phyloP scores from a whole-genome alignment of 2,329 filamentous ascomycete species.

The Aspergillus fumigatiaffinis region DNA sequence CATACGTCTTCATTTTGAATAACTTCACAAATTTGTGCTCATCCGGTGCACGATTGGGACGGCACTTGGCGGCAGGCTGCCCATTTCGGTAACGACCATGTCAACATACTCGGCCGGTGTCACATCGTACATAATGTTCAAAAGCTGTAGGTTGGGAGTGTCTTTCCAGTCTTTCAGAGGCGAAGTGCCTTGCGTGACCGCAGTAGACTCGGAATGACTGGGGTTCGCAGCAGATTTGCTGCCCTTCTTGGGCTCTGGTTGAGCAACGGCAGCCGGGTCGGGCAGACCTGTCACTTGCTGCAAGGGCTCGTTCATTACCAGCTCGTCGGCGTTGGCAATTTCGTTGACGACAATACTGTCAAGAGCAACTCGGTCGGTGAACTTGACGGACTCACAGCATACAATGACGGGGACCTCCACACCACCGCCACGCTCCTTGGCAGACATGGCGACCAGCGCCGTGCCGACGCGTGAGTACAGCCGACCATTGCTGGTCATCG shows the following conservation, averaged over 20 bases:
- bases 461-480: slow-evolving; percentile 87
- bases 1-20: background rate
- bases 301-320: slow-evolving; percentile 37
- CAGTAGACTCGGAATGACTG: slow-evolving; percentile 18
- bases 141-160: slow-evolving; percentile 57
- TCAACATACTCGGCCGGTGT: slow-evolving; percentile 83
- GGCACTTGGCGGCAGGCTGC: slow-evolving; percentile 77
- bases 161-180: slow-evolving; percentile 54
- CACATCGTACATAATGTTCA: slow-evolving; percentile 85
- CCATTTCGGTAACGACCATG: slow-evolving; percentile 87
- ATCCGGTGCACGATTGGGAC: slow-evolving; percentile 70
- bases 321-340: slow-evolving; percentile 71
- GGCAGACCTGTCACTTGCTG: slow-evolving; percentile 32
- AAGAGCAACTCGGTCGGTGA: slow-evolving; percentile 81
- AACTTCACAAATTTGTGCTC: slow-evolving; percentile 39
- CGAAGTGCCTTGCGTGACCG: slow-evolving; percentile 24
- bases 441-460: slow-evolving; percentile 78
- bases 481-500: slow-evolving; percentile 91
- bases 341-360: slow-evolving; percentile 95
- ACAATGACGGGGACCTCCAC: slow-evolving; percentile 77
- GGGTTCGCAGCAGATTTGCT: slow-evolving; percentile 23
- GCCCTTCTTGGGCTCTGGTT: slow-evolving; percentile 29
- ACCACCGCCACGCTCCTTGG: slow-evolving; percentile 54
- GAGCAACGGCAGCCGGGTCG: slow-evolving; percentile 20
- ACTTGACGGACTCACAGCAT: slow-evolving; percentile 92